Conservation (phyloP, 2,329 filamentous ascomycete species). For the Phaeophleospora eucalypticola region DNA sequence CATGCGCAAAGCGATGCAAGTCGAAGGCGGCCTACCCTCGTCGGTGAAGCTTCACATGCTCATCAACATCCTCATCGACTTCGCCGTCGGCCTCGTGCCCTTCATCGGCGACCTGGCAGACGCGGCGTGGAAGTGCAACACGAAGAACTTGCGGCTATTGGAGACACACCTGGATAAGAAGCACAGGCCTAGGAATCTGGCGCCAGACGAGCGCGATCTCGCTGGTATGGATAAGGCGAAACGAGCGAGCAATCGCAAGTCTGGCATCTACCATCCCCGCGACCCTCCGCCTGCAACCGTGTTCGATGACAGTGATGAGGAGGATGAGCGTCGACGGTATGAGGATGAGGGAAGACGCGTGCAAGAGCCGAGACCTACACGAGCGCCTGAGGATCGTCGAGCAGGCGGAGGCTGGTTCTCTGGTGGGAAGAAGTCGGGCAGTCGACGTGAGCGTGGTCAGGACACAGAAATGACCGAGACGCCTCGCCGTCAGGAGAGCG, state of each 20-base stretch:
- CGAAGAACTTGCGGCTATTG: constrained; percentile 66
- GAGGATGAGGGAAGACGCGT: constrained; percentile 2
- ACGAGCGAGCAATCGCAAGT: constrained; percentile 32
- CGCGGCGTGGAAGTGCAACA: constrained; percentile 70
- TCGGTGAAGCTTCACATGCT: constrained; percentile 67
- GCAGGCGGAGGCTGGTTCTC: constrained; percentile 17
- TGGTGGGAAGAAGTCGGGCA: no score
- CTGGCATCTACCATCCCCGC: constrained; percentile 31
- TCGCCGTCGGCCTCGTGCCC: constrained; percentile 68
- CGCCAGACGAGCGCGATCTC: constrained; percentile 25
- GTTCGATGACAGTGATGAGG: constrained; percentile 44
- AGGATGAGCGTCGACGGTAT: constrained; percentile 22
- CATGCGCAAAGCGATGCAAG: constrained; percentile 64
- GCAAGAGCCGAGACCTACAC: constrained; percentile 14
- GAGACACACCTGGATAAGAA: constrained; percentile 65
- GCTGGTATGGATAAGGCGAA: constrained; percentile 28
- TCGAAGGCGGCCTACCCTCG: constrained; percentile 71
- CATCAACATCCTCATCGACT: constrained; percentile 72
- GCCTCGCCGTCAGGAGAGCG: constrained; percentile 15
- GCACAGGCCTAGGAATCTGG: constrained; percentile 48
- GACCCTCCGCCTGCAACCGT: constrained; percentile 44
- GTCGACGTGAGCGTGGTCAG: constrained; percentile 4
- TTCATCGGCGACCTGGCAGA: constrained; percentile 73
- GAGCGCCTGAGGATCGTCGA: constrained; percentile 16
- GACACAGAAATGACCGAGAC: no score